A percentile compares a stretch with the other conserved stretches of the same genome.
Evolutionary conservation across 23 red algal species (phyloP).

Genomic region (Gracilaria caudata): DNA sequence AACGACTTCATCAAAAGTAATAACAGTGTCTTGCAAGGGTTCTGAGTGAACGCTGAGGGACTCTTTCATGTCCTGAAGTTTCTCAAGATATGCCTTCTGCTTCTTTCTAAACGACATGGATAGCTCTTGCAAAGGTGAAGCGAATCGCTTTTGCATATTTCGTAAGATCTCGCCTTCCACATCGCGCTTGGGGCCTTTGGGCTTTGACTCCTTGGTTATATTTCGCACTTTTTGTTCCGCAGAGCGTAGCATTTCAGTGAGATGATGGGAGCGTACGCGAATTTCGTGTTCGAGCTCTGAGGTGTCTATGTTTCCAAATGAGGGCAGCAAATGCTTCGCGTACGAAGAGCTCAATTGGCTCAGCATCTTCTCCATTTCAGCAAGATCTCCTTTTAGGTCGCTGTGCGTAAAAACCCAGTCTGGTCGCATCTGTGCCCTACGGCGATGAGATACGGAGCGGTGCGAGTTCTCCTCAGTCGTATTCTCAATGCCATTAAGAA

Average conservation of each 20-base stretch:
- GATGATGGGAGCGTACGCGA: conserved; percentile 43
- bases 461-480: background rate
- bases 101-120: conserved; percentile 74
- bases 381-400: conserved; percentile 63
- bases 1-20: background rate
- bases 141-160: conserved; percentile 87
- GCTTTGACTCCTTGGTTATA: conserved; percentile 22
- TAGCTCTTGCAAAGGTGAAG: conserved; percentile 72
- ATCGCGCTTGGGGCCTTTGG: conserved; percentile 23
- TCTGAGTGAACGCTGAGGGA: conserved; percentile 16
- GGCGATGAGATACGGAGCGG: background rate
- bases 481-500: background rate
- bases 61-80: conserved; percentile 72
- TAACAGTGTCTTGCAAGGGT: background rate
- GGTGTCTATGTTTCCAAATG: conserved; percentile 77
- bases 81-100: conserved; percentile 82
- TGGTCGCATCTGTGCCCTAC: conserved; percentile 50
- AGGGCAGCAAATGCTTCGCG: conserved; percentile 77
- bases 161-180: conserved; percentile 59
- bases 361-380: conserved; percentile 49
- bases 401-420: conserved; percentile 74
- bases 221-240: conserved; percentile 68
- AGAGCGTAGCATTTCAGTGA: conserved; percentile 71
- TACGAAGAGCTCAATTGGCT: conserved; percentile 48
- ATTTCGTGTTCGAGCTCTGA: conserved; percentile 75